A percentile compares a stretch with the other conserved stretches of the same genome.
phyloP scores from a whole-genome alignment of 176 grass and related monocot genomes.

The Eragrostis curvula region DNA sequence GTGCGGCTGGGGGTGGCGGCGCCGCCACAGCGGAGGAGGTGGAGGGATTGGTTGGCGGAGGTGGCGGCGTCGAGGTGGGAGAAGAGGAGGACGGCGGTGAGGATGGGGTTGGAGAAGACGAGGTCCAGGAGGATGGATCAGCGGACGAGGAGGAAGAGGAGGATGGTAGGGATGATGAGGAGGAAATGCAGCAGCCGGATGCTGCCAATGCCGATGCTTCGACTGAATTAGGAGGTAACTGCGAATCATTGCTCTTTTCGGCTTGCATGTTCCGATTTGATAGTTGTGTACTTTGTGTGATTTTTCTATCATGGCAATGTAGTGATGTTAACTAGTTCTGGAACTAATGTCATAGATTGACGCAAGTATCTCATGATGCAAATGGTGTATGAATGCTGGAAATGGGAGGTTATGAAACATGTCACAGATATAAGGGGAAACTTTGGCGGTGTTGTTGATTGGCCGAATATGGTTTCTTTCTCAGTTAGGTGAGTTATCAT shows the following conservation, averaged over 20 bases:
- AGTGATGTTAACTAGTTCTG: not conserved
- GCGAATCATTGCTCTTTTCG: not conserved
- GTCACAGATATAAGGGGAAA: no score
- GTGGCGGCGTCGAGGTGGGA: not conserved
- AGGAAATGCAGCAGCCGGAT: constrained; percentile 40
- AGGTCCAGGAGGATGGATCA: not conserved
- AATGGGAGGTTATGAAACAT: not conserved
- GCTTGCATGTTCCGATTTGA: not conserved
- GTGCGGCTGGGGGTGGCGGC: constrained; percentile 9
- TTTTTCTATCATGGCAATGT: not conserved
- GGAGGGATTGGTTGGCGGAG: constrained; percentile 17
- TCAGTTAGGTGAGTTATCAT: not conserved
- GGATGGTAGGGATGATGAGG: not conserved
- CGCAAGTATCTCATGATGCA: not conserved
- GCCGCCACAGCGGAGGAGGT: constrained; percentile 25
- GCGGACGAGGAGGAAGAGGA: not conserved
- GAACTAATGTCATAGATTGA: constrained; percentile 2
- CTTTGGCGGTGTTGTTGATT: not conserved
- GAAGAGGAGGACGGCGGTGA: not conserved
- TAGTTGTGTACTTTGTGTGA: not conserved
- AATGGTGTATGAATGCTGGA: not conserved
- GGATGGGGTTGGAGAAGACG: not conserved
- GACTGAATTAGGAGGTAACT: constrained; percentile 27
- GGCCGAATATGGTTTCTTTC: not conserved
- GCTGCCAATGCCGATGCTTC: constrained; percentile 32